Percentiles rank a stretch among this genome's conserved stretches.
These are phyloP conservation scores for Wickerhamiella occidentalis DNA, from an alignment of 805 yeast genomes.

Conservation along the genomic window DNA sequence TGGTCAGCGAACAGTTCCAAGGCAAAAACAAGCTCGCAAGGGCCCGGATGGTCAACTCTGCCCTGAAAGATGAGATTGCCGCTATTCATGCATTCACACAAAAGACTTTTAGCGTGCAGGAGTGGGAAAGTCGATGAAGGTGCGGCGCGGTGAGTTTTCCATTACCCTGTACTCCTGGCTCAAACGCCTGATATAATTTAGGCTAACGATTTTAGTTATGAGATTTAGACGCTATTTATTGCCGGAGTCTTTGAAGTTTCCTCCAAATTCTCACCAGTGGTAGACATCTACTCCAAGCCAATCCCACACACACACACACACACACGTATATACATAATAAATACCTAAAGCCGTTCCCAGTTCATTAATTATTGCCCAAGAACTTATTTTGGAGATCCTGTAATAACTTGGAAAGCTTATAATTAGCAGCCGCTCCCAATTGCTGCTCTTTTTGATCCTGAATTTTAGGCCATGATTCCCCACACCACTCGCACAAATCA, in stretches of 20 bases:
- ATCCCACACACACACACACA: too few relatives aligned
- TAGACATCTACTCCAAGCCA: too few relatives aligned
- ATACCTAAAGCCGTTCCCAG: neutral
- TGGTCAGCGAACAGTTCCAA: slow-evolving; percentile 58
- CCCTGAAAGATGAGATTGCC: slow-evolving; percentile 73
- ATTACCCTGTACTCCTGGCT: too few relatives aligned
- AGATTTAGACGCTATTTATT: too few relatives aligned
- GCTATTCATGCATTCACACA: slow-evolving; percentile 92
- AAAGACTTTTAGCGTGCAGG: slow-evolving; percentile 60
- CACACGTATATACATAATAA: too few relatives aligned
- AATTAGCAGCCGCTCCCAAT: slow-evolving; percentile 27
- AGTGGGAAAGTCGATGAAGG: slow-evolving; percentile 49
- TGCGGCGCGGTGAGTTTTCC: too few relatives aligned
- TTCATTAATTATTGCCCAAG: neutral
- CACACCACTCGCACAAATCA: slow-evolving; percentile 25
- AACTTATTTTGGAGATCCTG: slow-evolving; percentile 12
- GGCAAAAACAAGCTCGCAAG: slow-evolving; percentile 79
- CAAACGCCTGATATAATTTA: neutral
- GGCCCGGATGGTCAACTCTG: slow-evolving; percentile 71
- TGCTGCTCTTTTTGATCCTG: slow-evolving; percentile 23
- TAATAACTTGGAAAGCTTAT: slow-evolving; percentile 21
- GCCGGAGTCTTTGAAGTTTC: too few relatives aligned
- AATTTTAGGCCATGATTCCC: slow-evolving; percentile 24
- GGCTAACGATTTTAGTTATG: neutral
- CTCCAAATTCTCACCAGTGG: too few relatives aligned